Evolutionary conservation across 306 rosid genomes (phyloP), one percentile per base, ranked within the genome.

Genomic region (Cicer pinnatifidum): DNA sequence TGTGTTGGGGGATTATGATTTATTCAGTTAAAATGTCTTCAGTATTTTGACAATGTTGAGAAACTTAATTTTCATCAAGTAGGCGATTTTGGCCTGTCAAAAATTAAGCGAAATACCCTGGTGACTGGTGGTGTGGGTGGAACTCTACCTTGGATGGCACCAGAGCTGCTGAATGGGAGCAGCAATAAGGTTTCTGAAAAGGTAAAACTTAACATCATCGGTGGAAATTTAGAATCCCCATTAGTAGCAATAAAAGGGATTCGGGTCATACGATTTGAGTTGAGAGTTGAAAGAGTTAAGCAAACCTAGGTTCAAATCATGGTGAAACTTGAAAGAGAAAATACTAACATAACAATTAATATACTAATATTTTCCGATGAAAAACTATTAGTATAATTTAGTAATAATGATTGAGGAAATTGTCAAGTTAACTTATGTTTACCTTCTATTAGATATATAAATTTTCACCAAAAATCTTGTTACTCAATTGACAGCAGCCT

Each of bases 141-240:
- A 23, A 92, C 97, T 52, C 89, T 92, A 10, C 97, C 97, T 40
- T 92, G 97, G 97, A 92, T 92, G 97, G 97, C 97, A 59, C 96
- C 97, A 33, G 97, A 89, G 69, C 86, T 92, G 23, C 88, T 92
- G 70, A 92, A 88, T 76, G 97, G 87, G 35, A 84, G 93, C 79
- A 92, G 97, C 80, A 92, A 85, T 79, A 92, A 84, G 87, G 97
- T 92, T 77, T 89, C 97, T 19, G 97, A 92, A 82, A 92, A 92
- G 97, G 97, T 92, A 78, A 69, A 51, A 19, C 61, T 23, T 40
- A 43, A 37, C 2, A 6, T 17, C 28, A 58, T 33, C 1, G 0
- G 13, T 51, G 35, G 59, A 39, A 38, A 62, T 16, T 45, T 80
- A 47, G 9, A 51, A 6, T 75, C 76, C 16, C 52, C 35, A 11